Evolutionary conservation across 2,329 filamentous ascomycete genomes (phyloP), one percentile per base, ranked within the genome.

Genomic region (Boeremia exigua): DNA sequence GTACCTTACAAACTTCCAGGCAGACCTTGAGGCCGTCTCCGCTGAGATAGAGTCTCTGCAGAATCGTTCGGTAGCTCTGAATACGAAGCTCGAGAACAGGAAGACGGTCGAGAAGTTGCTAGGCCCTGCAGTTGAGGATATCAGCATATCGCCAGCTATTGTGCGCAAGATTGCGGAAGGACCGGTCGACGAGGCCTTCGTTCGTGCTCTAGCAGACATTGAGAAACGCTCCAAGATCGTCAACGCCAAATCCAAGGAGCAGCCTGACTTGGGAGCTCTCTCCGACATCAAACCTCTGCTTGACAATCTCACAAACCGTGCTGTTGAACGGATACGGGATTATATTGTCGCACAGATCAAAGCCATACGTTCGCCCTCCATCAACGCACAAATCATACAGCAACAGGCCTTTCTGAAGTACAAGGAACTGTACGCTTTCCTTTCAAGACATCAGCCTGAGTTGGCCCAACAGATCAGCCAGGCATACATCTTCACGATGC

Each of bases 401-500:
- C 92, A 97, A 69, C 91, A 96, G 71, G 90, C 89, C 56, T 92
- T 99, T 66, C 80, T 97, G 44, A 88, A 86, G 65, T 96, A 92
- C 79, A 96, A 91, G 73, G 92, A 96, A 30, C 80, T 97, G 0
- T 99, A 88, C 75, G 83, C 86, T 6, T 99, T 98, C 70, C 82
- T 99, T 29, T 87, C 91, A 56, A 88, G 86, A 65, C 89, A 94
- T 62, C 92, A 98, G 67, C 81, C 89, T 1, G 82, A 86, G n/a
- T 85, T 99, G 6, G 92, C 91, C 8, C 88, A 93, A 48, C 91
- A 99, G 75, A 96, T 99, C 62, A 88, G 88, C 8, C 89, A 92
- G 72, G 95, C 96, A 3, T 99, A 99, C 70, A 88, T 96, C 79
- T 96, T 97, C 74, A 99, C 96, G 0, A 99, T 99, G 92, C 87